These are phyloP conservation scores for Penicillium lividum DNA, from an alignment of 495 filamentous ascomycete genomes.

Conservation along the genomic window DNA sequence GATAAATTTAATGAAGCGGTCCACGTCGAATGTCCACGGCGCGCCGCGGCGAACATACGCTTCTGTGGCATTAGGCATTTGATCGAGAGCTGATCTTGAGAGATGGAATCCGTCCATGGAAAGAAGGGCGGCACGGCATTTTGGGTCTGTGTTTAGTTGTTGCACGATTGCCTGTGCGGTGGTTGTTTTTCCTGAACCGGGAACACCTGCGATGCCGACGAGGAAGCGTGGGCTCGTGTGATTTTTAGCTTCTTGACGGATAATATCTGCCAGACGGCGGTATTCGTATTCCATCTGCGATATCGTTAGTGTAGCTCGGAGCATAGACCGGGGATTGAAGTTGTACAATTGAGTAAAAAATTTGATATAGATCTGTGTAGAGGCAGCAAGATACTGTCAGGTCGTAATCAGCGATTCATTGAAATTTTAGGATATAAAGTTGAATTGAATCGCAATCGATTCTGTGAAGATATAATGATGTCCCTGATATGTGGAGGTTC, in stretches of 20 bases:
- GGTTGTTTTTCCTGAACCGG: constrained; percentile 53
- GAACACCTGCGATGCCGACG: constrained; percentile 47
- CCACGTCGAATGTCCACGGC: constrained; percentile 44
- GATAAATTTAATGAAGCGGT: constrained; percentile 31
- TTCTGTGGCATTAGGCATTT: constrained; percentile 37
- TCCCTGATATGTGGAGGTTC: constrained; percentile 22
- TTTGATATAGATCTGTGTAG: not conserved
- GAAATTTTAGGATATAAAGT: not conserved
- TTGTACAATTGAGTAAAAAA: not conserved
- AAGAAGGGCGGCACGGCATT: constrained; percentile 26
- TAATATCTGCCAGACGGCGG: constrained; percentile 21
- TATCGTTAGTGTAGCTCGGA: not conserved
- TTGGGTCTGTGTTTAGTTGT: constrained; percentile 29
- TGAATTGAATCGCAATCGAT: not conserved
- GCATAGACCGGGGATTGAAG: not conserved
- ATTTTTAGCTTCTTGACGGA: constrained; percentile 23
- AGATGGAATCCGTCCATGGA: constrained; percentile 51
- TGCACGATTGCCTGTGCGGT: constrained; percentile 37
- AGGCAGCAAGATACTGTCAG: too few species aligned
- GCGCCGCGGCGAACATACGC: constrained; percentile 43
- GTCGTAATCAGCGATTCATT: not conserved
- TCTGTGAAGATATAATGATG: not conserved
- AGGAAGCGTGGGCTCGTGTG: constrained; percentile 29
- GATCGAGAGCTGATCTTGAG: constrained; percentile 32
- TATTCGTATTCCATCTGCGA: constrained; percentile 33